Evolutionary conservation across 352 stramenopile species (phyloP), one percentile per base, ranked within the genome.

Genomic region (Phytophthora pseudosyringae): DNA sequence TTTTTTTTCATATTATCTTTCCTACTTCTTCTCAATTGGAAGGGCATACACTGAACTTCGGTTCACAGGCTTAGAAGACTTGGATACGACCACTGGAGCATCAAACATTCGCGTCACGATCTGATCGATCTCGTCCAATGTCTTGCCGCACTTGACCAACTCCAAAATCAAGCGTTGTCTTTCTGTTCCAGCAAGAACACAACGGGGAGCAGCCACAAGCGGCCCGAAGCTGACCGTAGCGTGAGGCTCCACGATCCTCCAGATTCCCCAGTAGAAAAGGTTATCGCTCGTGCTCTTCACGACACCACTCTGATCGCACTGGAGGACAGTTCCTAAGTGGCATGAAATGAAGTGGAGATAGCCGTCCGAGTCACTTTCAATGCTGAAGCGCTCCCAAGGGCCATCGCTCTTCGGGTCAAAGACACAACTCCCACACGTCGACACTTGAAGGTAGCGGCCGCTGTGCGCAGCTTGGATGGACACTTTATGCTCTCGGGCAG

Each of bases 341-440:
- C 53, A 61, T 13, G 67, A 79, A 21, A 73, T 51, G 39, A 76
- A 76, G 36, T 68, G 59, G 11, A 76, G 44, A 15, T 31, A 43
- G 8, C 57, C 56, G 25, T 57, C 31, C 4, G 38, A 35, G 16
- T 69, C 62, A 25, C 54, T 73, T 32, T 79, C 71, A 38, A 79
- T 73, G n/a, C n/a, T 61, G 43, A 79, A 79, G 25, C 53, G 46
- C n/a, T 68, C 58, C 58, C 57, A 76, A 7, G 58, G 18, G 7
- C 64, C 31, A 53, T 44, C 41, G 11, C 61, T 25, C 10, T 65
- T 76, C 2, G 49, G 39, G 25, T 73, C 71, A 26, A 79, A 76
- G 1, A 72, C 36, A 29, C 71, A 79, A 11, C 63, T 44, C 0
- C 67, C 67, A 48, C 21, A 48, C 28, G 45, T n/a, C n/a, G 55